Conservation (phyloP, 768 basidiomycete species). For the Nevesoporus exiguus region DNA sequence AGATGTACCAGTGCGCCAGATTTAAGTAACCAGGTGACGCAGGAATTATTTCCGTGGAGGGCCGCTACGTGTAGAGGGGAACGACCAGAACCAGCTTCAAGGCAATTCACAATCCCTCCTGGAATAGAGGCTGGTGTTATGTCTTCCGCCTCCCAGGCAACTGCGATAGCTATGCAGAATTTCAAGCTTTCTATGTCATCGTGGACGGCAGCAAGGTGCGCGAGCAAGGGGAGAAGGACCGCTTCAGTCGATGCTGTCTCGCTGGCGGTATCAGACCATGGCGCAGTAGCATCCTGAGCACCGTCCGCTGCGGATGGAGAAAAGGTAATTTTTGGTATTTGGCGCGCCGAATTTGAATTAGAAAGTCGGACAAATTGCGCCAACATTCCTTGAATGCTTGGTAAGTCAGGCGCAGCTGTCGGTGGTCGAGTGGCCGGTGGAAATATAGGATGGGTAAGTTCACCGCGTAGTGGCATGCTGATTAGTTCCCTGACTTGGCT, state of each 20-base stretch:
- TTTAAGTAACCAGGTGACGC: conserved; percentile 50
- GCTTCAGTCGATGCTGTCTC: conserved; percentile 70
- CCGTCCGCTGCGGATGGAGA: conserved; percentile 36
- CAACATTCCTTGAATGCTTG: conserved; percentile 62
- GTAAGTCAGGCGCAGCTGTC: conserved; percentile 44
- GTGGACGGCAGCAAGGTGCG: conserved; percentile 73
- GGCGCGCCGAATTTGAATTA: conserved; percentile 38
- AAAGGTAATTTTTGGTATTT: conserved; percentile 36
- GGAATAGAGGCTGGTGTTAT: conserved; percentile 35
- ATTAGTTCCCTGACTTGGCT: conserved; percentile 73
- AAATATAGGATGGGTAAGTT: conserved; percentile 61
- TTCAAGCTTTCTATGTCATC: conserved; percentile 62
- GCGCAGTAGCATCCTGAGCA: conserved; percentile 45
- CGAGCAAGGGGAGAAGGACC: conserved; percentile 69
- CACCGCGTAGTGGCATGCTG: conserved; percentile 78
- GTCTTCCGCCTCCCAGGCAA: conserved; percentile 24
- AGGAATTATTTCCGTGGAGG: conserved; percentile 53
- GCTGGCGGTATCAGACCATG: conserved; percentile 77
- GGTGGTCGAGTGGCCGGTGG: conserved; percentile 41
- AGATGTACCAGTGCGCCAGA: conserved; percentile 81
- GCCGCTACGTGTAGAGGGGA: conserved; percentile 80
- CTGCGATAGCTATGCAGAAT: conserved; percentile 49
- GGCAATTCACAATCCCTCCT: conserved; percentile 70
- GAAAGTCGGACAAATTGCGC: conserved; percentile 67
- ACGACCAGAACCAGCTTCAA: conserved; percentile 67